phyloP scores from a whole-genome alignment of 208 protist genomes.

The Naegleria lovaniensis region DNA sequence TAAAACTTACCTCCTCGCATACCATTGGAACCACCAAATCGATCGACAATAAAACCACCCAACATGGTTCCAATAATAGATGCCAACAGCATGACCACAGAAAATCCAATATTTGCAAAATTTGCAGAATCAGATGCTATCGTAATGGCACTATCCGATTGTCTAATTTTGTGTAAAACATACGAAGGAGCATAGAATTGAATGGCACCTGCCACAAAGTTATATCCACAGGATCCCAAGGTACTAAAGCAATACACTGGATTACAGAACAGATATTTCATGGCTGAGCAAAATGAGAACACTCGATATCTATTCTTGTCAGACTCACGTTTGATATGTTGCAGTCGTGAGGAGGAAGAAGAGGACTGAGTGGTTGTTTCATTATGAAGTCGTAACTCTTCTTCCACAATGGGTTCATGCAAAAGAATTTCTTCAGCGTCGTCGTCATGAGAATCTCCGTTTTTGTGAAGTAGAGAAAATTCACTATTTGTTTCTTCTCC shows the following conservation, averaged over 20 bases:
- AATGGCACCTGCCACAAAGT: constrained; percentile 23
- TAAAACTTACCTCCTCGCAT: constrained; percentile 30
- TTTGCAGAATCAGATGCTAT: background rate
- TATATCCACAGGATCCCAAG: constrained; percentile 28
- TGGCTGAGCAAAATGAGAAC: background rate
- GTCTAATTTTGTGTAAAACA: background rate
- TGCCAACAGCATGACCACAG: background rate
- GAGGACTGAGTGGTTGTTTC: no score
- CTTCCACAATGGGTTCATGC: background rate
- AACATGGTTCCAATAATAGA: background rate
- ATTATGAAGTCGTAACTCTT: background rate
- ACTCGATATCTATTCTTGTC: background rate
- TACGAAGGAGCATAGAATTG: constrained; percentile 27
- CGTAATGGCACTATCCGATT: background rate
- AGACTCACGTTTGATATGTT: background rate
- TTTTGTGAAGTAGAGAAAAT: background rate
- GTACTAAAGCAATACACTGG: constrained; percentile 14
- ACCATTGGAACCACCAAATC: constrained; percentile 1
- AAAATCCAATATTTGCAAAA: constrained; percentile 19
- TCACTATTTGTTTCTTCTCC: background rate
- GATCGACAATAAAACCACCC: constrained; percentile 19
- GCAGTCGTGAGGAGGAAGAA: no score
- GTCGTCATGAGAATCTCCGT: background rate
- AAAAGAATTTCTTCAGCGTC: background rate
- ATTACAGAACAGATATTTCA: constrained; percentile 5